These are phyloP conservation scores for Lepiota brunneoincarnata DNA, from an alignment of 768 basidiomycete genomes.

Conservation along the genomic window DNA sequence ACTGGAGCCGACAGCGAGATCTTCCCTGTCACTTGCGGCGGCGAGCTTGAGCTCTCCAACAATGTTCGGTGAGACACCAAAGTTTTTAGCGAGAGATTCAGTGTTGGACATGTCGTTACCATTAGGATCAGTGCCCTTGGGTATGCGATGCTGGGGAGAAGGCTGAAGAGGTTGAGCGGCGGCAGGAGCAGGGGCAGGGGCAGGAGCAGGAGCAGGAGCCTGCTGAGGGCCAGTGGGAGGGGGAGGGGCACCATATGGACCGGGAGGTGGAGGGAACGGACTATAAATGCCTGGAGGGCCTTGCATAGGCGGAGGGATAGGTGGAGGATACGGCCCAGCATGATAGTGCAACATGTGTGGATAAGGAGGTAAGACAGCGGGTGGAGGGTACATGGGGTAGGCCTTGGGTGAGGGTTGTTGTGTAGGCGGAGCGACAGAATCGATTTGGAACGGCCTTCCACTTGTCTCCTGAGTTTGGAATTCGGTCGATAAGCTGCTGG, in stretches of 20 bases:
- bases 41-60: constrained; percentile 61
- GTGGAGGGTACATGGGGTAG: constrained; percentile 39
- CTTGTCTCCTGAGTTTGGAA: constrained; percentile 32
- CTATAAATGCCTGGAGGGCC: constrained; percentile 43
- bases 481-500: constrained; percentile 20
- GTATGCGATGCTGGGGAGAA: constrained; percentile 1
- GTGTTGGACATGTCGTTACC: constrained; percentile 77
- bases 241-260: constrained; percentile 22
- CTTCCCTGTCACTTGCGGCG: constrained; percentile 55
- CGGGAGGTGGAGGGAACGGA: constrained; percentile 39
- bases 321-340: constrained; percentile 29
- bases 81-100: constrained; percentile 72
- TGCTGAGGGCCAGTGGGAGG: constrained; percentile 18
- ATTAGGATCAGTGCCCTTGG: constrained; percentile 75
- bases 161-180: background rate
- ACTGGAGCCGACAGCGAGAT: constrained; percentile 73
- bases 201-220: constrained; percentile 21
- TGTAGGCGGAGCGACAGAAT: constrained; percentile 20
- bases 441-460: constrained; percentile 30
- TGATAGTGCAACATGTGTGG: constrained; percentile 35
- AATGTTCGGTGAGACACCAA: constrained; percentile 74
- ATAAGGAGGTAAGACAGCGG: constrained; percentile 27
- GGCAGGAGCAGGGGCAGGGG: constrained; percentile 17
- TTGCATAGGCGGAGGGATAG: constrained; percentile 24
- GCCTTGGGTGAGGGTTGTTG: constrained; percentile 27